These are phyloP conservation scores for Globisporangium polare DNA, from an alignment of 352 stramenopile genomes.

Conservation along the genomic window DNA sequence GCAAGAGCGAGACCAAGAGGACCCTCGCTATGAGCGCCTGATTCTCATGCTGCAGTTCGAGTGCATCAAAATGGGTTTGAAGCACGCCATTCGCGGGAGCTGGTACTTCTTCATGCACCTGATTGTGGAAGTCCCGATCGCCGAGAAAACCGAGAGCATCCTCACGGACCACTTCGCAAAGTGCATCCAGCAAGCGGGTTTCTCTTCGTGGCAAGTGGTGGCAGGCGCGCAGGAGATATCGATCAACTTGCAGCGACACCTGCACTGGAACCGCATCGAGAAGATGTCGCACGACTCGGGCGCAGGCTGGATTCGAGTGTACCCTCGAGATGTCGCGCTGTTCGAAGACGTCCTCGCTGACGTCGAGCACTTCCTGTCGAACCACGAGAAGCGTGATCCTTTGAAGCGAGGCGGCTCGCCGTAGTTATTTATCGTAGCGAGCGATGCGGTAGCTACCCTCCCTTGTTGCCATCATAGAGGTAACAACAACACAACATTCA, in stretches of 20 bases:
- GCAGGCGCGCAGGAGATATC: constrained; percentile 83
- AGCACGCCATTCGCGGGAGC: constrained; percentile 65
- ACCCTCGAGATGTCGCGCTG: constrained; percentile 67
- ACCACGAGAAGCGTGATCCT: constrained; percentile 42
- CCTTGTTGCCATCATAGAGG: constrained; percentile 12
- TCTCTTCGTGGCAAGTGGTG: constrained; percentile 82
- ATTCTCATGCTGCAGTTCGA: constrained; percentile 86
- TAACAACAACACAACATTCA: neutral
- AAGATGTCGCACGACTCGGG: constrained; percentile 88
- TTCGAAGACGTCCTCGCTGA: constrained; percentile 75
- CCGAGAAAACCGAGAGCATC: constrained; percentile 46
- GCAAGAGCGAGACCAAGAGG: constrained; percentile 83
- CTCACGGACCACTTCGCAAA: constrained; percentile 65
- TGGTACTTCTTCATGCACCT: constrained; percentile 88
- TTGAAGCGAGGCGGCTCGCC: constrained; percentile 17
- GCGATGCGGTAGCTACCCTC: neutral
- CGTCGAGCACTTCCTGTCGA: constrained; percentile 63
- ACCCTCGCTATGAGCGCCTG: constrained; percentile 81
- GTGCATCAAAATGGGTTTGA: constrained; percentile 70
- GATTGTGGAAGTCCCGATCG: constrained; percentile 58
- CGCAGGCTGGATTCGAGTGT: constrained; percentile 82
- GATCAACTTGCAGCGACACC: constrained; percentile 83
- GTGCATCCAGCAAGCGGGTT: constrained; percentile 80
- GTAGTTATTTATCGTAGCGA: constrained; percentile 13
- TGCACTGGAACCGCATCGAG: constrained; percentile 86